A percentile compares a stretch with the other conserved stretches of the same genome.
These are phyloP conservation scores for Ceratocystiopsis sp. DNA, from an alignment of 2,329 filamentous ascomycete species.

Conservation along the genomic window DNA sequence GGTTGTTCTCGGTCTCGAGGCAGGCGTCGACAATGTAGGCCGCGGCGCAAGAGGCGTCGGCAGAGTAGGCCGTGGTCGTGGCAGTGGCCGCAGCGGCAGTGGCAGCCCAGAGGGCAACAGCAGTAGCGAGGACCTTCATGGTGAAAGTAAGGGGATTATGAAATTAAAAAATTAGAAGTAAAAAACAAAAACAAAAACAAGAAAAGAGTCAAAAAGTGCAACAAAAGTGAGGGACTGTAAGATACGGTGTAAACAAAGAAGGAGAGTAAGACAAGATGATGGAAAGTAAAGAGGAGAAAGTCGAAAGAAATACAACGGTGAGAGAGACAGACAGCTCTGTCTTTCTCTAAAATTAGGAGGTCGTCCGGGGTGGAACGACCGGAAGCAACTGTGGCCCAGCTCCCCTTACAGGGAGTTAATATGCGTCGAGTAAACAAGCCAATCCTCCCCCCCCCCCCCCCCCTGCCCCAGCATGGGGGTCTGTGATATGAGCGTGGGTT, in stretches of 20 bases:
- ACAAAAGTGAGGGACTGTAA: not conserved
- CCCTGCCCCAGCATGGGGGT: too few species aligned
- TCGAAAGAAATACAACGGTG: too few species aligned
- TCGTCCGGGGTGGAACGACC: too few species aligned
- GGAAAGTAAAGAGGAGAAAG: not conserved
- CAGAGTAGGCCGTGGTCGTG: conserved; percentile 2
- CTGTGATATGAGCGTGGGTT: too few species aligned
- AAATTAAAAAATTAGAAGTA: not conserved
- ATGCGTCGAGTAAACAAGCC: not conserved
- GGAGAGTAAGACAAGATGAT: too few species aligned
- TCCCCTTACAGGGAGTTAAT: too few species aligned
- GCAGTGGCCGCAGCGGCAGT: conserved; percentile 3
- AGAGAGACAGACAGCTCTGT: too few species aligned
- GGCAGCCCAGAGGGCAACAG: not conserved
- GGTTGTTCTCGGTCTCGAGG: conserved; percentile 17
- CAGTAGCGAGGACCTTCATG: conserved; percentile 5
- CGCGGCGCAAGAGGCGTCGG: conserved; percentile 8
- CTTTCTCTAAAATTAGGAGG: too few species aligned
- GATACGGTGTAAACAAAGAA: not conserved
- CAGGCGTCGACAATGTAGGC: conserved; percentile 10
- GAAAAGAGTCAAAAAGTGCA: not conserved
- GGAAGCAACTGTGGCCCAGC: too few species aligned
- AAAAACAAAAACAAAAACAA: not conserved
- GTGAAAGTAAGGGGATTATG: not conserved
- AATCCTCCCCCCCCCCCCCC: too few species aligned